phyloP scores from a whole-genome alignment of 2,329 filamentous ascomycete genomes.

The Monilinia aucupariae region DNA sequence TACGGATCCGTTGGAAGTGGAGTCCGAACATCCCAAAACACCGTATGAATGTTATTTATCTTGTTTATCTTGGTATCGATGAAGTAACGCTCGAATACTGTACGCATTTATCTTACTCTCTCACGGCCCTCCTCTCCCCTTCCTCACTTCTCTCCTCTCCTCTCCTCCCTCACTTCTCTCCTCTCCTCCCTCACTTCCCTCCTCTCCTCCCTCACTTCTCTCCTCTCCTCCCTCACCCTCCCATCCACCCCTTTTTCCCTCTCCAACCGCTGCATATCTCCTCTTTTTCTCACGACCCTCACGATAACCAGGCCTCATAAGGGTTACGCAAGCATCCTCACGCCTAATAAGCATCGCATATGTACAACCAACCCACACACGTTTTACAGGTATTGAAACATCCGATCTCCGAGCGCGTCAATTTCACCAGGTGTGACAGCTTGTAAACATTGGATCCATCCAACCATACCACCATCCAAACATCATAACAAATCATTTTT shows the following conservation, averaged over 20 bases:
- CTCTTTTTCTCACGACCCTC: background rate
- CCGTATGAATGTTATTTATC: too few relatives aligned
- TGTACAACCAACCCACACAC: background rate
- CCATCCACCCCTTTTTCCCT: background rate
- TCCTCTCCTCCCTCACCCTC: background rate
- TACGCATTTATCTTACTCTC: too few relatives aligned
- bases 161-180: too few relatives aligned
- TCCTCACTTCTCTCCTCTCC: too few relatives aligned
- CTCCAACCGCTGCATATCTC: background rate
- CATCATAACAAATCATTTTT: background rate
- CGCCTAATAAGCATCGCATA: slow-evolving; percentile 1
- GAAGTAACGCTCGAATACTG: too few relatives aligned
- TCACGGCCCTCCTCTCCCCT: too few relatives aligned
- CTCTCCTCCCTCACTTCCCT: background rate
- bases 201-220: too few relatives aligned
- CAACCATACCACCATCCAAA: background rate
- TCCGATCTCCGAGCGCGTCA: slow-evolving; percentile 15
- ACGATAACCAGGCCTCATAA: background rate
- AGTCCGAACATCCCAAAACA: too few relatives aligned
- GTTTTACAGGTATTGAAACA: slow-evolving; percentile 11
- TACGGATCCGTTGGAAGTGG: too few relatives aligned
- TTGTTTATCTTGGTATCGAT: too few relatives aligned
- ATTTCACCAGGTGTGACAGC: slow-evolving; percentile 9
- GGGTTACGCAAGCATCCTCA: background rate
- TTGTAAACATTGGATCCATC: background rate